Evolutionary conservation across 2,329 filamentous ascomycete genomes (phyloP).

Genomic region (Fusarium coffeatum): DNA sequence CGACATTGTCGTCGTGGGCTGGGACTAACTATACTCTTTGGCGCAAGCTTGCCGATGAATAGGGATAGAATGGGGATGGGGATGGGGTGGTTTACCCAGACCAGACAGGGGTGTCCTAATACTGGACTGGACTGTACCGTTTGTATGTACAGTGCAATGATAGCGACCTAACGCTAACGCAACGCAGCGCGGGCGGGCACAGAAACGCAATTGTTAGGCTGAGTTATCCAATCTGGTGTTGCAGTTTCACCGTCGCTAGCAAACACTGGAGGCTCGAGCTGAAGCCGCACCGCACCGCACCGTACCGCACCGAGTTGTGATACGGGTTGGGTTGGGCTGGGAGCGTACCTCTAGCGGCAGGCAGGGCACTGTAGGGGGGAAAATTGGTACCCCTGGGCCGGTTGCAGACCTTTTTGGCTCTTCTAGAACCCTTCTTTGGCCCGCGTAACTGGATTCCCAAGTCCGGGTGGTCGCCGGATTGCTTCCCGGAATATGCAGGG

Average conservation of each 20-base stretch:
- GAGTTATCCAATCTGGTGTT: conserved; percentile 1
- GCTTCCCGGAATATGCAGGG: conserved; percentile 41
- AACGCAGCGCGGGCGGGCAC: background rate
- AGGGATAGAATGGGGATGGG: conserved; percentile 19
- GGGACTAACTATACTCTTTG: conserved; percentile 44
- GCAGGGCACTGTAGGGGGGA: background rate
- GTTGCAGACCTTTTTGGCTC: conserved; percentile 33
- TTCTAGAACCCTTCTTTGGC: conserved; percentile 49
- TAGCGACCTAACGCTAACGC: background rate
- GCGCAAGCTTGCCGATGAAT: conserved; percentile 42
- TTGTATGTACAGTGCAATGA: conserved; percentile 18
- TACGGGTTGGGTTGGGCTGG: background rate
- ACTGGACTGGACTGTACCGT: conserved; percentile 6
- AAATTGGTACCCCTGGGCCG: conserved; percentile 29
- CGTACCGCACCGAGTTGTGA: conserved; percentile 1
- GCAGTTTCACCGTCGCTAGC: conserved; percentile 37
- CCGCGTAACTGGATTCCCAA: conserved; percentile 46
- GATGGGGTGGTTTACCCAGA: conserved; percentile 27
- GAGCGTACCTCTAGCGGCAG: background rate
- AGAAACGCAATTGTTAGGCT: background rate
- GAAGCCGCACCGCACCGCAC: background rate
- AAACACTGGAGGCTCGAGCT: conserved; percentile 22
- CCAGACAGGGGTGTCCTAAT: conserved; percentile 40
- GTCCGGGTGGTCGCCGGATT: conserved; percentile 38
- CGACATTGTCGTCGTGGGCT: conserved; percentile 46